These are phyloP conservation scores for Plasmodium inui DNA, from an alignment of 169 alveolate genomes.

Conservation along the genomic window DNA sequence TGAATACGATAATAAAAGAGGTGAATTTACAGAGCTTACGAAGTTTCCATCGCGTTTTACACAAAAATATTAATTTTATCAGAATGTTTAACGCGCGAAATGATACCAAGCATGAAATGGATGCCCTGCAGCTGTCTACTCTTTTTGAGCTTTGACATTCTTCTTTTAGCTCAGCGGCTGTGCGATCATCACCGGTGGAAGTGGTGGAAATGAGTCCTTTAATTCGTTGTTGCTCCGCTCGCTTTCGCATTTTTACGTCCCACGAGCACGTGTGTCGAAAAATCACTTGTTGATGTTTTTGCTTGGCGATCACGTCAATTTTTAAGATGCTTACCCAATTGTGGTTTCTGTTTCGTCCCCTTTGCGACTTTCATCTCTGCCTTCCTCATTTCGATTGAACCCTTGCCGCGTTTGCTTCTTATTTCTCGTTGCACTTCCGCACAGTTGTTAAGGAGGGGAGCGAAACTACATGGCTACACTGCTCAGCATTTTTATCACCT, in stretches of 20 bases:
- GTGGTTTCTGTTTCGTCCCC: background rate
- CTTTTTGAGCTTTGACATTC: slow-evolving; percentile 30
- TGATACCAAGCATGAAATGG: slow-evolving; percentile 8
- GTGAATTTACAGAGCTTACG: slow-evolving; percentile 37
- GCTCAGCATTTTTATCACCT: background rate
- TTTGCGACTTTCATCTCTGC: background rate
- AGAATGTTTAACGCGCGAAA: slow-evolving; percentile 44
- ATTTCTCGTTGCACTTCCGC: background rate
- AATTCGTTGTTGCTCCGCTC: background rate
- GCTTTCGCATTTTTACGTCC: background rate
- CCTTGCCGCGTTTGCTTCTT: background rate
- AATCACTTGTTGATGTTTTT: background rate
- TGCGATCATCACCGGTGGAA: background rate
- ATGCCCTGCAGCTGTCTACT: slow-evolving; percentile 22
- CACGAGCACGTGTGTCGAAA: background rate
- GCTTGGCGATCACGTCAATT: background rate
- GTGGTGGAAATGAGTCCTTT: background rate
- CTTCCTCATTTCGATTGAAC: background rate
- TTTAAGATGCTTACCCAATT: background rate
- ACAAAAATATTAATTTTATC: slow-evolving; percentile 56
- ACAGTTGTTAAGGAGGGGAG: background rate
- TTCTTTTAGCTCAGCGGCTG: background rate
- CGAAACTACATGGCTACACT: background rate
- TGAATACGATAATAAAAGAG: slow-evolving; percentile 63
- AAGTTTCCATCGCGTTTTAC: slow-evolving; percentile 33